These are phyloP conservation scores for Penicillium desertorum DNA, from an alignment of 495 filamentous ascomycete species.

Conservation along the genomic window DNA sequence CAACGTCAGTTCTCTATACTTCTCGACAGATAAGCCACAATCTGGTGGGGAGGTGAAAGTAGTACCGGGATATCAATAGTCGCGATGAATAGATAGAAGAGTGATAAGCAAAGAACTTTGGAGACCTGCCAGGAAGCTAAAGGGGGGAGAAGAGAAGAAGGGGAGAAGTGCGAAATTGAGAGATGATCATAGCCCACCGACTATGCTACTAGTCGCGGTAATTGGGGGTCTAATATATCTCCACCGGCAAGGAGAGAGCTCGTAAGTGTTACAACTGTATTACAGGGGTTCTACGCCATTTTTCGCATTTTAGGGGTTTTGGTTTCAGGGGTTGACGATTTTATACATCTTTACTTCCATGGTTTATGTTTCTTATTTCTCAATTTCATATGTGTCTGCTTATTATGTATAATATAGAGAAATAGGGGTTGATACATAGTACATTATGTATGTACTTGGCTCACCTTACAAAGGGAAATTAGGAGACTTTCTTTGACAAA, in stretches of 20 bases:
- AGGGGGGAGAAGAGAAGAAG: slow-evolving; percentile 3
- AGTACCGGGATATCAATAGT: slow-evolving; percentile 7
- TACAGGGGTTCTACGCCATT: slow-evolving; percentile 8
- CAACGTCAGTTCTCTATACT: slow-evolving; percentile 2
- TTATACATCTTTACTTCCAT: background rate
- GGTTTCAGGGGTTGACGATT: slow-evolving; percentile 2
- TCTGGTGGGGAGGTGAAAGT: slow-evolving; percentile 2
- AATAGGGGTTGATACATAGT: background rate
- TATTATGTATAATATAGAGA: background rate
- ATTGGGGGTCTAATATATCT: slow-evolving; percentile 17
- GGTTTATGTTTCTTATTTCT: background rate
- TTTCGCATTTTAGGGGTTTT: slow-evolving; percentile 1
- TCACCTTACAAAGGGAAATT: too few species aligned
- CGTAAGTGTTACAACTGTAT: slow-evolving; percentile 12
- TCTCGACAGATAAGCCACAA: slow-evolving; percentile 3
- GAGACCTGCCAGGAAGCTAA: slow-evolving; percentile 7
- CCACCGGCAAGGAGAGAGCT: slow-evolving; percentile 17
- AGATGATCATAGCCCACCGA: slow-evolving; percentile 27
- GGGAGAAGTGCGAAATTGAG: slow-evolving; percentile 18
- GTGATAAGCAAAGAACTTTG: slow-evolving; percentile 4
- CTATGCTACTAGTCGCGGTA: slow-evolving; percentile 20
- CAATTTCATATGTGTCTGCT: too few species aligned
- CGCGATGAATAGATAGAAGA: background rate
- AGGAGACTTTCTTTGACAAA: background rate
- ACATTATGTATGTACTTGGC: background rate